Base-by-base conservation (phyloP, 441 rosid genomes). In the Heliophila coronopifolia region DNA sequence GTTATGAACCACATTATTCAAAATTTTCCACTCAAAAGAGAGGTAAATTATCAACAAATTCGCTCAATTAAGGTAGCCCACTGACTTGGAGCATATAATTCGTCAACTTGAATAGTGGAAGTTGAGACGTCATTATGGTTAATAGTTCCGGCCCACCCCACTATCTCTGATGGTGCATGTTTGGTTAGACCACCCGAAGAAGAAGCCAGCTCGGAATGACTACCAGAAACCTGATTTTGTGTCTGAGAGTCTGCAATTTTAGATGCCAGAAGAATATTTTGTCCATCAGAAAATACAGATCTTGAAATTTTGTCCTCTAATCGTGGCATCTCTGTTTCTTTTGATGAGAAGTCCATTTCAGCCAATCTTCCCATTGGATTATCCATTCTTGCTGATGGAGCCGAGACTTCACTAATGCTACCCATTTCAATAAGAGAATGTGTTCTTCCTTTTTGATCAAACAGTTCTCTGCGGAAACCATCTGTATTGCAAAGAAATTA, bases 401-500 rank as follows among this genome's bases (percentile, higher is more conserved):
- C 52, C 8, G 71, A 59, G 60, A 60, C 77, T 11, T 79, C 85
- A 60, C 78, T 63, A 52, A 66, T 65, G 65, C 41, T 54, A 59
- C 63, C 34, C 7, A 70, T 74, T 54, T 81, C 89, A 48, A 43
- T 76, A 18, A 73, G 66, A 26, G 75, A 55, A 49, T 77, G 89
- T 22, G 61, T 63, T 64, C 76, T 78, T 40, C 79, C 89, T 51
- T 67, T 78, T 12, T 54, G 61, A 56, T 81, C 94, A 45, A 63
- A 44, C 61, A 69, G 60, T 52, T 85, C 95, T 48, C 67, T 72
- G 35, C 64, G 81, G 63, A 67, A 33, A 38, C 80, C 75, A 58
- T 81, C 91, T 70, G 74, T 36, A 67, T 57, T 59, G 53, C 68
- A 72, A 74, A 73, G 71, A 19, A 59, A 68, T 60, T 26, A 42